Evolutionary conservation across 2,329 filamentous ascomycete species (phyloP).

Genomic region (Cordyceps cicadae): DNA sequence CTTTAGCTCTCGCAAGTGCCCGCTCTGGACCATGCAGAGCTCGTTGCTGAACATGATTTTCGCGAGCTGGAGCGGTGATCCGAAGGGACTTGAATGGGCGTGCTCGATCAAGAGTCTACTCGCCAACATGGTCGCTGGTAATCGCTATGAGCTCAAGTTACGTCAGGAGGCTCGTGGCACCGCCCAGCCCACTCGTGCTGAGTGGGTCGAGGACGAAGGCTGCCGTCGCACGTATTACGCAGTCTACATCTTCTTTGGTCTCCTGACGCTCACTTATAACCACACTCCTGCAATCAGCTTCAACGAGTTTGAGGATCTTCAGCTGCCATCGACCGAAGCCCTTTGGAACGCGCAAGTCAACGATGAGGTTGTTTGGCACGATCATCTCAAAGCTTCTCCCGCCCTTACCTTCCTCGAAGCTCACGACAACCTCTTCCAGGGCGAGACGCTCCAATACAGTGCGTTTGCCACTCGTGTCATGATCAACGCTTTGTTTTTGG

Average conservation of each 20-base stretch:
- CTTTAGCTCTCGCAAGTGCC: constrained; percentile 95
- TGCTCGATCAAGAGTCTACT: constrained; percentile 98
- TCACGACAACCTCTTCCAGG: constrained; percentile 92
- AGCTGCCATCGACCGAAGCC: constrained; percentile 86
- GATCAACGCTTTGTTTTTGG: constrained; percentile 97
- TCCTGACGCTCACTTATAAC: constrained; percentile 92
- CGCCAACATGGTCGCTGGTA: constrained; percentile 97
- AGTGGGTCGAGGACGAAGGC: constrained; percentile 96
- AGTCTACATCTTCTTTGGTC: constrained; percentile 97
- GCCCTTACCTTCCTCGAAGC: constrained; percentile 86
- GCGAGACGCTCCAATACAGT: constrained; percentile 83
- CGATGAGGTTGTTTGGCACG: constrained; percentile 78
- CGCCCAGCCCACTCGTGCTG: constrained; percentile 65
- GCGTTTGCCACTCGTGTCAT: constrained; percentile 95
- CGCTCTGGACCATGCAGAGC: constrained; percentile 96
- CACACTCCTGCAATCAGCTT: constrained; percentile 97
- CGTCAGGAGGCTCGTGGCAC: constrained; percentile 80
- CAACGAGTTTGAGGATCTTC: constrained; percentile 91
- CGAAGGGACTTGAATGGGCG: constrained; percentile 95
- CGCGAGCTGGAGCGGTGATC: constrained; percentile 96
- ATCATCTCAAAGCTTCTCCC: constrained; percentile 61
- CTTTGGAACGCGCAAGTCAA: constrained; percentile 80
- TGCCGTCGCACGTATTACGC: constrained; percentile 96
- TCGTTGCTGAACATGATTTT: constrained; percentile 98
- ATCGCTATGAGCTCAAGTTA: constrained; percentile 91